These are phyloP conservation scores for Podospora bellae-mahoneyi DNA, from an alignment of 495 filamentous ascomycete species.

Conservation along the genomic window DNA sequence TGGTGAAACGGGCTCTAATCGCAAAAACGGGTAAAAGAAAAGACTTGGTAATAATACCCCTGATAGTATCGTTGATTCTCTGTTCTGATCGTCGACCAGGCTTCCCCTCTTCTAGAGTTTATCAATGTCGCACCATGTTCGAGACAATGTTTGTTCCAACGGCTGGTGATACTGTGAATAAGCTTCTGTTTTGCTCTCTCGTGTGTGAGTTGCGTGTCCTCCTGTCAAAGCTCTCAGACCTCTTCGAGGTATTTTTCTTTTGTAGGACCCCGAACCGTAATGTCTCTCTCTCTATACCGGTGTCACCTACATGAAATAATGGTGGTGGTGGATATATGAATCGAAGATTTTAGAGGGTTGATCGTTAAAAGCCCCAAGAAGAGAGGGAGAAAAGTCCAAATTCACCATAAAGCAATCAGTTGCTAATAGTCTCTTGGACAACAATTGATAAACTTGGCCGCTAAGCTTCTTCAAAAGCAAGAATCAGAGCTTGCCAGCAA, in stretches of 20 bases:
- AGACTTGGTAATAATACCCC: not conserved
- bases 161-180: not conserved
- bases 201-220: not conserved
- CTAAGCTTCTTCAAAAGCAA: not conserved
- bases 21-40: constrained; percentile 10
- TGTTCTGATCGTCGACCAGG: not conserved
- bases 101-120: not conserved
- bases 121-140: not conserved
- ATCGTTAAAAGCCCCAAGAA: not conserved
- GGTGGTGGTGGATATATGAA: not conserved
- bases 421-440: not conserved
- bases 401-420: not conserved
- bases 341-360: not conserved
- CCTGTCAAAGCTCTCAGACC: not conserved
- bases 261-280: not conserved
- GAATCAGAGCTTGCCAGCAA: not conserved
- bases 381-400: not conserved
- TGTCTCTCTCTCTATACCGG: not conserved
- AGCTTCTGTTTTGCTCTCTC: not conserved
- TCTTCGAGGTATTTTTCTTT: not conserved
- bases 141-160: not conserved
- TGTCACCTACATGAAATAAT: not conserved
- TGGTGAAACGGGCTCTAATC: constrained; percentile 5
- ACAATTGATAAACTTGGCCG: not conserved
- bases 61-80: not conserved